Base-by-base conservation (phyloP, 352 stramenopile species). In the Globisporangium paroecandrum region DNA sequence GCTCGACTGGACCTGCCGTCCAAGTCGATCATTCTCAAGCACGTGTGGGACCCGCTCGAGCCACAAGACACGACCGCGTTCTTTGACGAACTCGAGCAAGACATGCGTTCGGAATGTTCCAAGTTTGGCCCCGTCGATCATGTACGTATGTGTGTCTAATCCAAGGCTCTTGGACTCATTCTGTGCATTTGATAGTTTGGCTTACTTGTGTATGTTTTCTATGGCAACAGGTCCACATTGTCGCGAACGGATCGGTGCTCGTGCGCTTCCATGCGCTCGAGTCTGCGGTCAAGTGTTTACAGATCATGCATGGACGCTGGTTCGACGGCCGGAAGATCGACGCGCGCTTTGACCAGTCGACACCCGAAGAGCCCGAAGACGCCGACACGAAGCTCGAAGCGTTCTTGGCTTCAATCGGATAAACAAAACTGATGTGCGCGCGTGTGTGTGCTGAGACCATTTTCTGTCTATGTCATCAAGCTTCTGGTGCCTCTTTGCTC, bases 291-390 rank as follows among this genome's bases (percentile, higher is more conserved):
- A 74, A 84, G 59, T 95, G 88, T 43, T 70, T 91, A n/a, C 76
- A 89, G 61, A 81, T 81, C 58, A 92, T 93, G 85, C 71, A 93
- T 46, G 78, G 78, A 0, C 81, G 88, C 15, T 95, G 84, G 85
- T 95, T 95, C 71, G 84, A 80, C 58, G 86, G 88, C 2, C 76
- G 79, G 12, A 75, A 93, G 68, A 77, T 95, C 58, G 71, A 79
- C 60, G 85, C 86, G 36, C 54, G 62, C 22, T 91, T 93, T 55
- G 80, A 93, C 41, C 79, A 83, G 53, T 69, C 73, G n/a, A 81
- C 74, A 12, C 68, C 77, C 0, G 79, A 91, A 47, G 77, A 88
- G 27, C 77, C 85, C 0, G 78, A 75, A 8, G 86, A 93, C 58
- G 75, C 78, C 38, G 80, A 92, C 51, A 82, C 83, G 9, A 92